Conservation (phyloP, 768 basidiomycete species). For the Xanthoconium stramineum region DNA sequence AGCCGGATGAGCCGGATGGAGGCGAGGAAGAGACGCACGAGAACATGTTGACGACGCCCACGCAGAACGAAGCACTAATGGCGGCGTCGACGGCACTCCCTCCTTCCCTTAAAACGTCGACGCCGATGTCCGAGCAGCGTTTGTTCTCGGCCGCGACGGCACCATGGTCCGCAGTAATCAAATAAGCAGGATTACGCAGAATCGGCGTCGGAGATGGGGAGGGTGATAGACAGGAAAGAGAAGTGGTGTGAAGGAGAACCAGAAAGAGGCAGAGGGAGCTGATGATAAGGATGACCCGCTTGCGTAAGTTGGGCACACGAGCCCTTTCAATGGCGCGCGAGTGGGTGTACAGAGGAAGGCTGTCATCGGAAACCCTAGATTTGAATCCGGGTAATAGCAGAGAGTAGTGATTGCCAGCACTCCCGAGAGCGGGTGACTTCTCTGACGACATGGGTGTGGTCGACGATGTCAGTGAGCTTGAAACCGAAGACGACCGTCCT, state of each 20-base stretch:
- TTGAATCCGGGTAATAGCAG: not conserved
- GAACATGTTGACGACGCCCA: constrained; percentile 86
- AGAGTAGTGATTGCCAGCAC: not conserved
- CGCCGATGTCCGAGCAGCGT: constrained; percentile 82
- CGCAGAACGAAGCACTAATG: constrained; percentile 75
- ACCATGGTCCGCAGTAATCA: constrained; percentile 63
- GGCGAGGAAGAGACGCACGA: constrained; percentile 48
- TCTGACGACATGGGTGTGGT: constrained; percentile 6
- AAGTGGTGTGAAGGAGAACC: constrained; percentile 1
- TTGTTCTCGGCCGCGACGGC: constrained; percentile 90
- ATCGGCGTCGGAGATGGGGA: not conserved
- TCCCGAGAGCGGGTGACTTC: not conserved
- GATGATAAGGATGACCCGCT: constrained; percentile 7
- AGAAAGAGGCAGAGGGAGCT: constrained; percentile 13
- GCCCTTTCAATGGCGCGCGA: not conserved
- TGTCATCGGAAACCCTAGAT: not conserved
- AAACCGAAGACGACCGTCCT: too few relatives aligned
- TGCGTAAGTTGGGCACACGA: constrained; percentile 10
- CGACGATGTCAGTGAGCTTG: not conserved
- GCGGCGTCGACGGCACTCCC: constrained; percentile 92
- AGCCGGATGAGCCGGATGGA: not conserved
- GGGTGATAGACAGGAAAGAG: not conserved
- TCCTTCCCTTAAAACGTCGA: constrained; percentile 70
- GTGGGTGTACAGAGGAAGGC: constrained; percentile 19
- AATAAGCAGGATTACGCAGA: constrained; percentile 51